These are phyloP conservation scores for Hortiboletus campestris DNA, from an alignment of 768 basidiomycete genomes.

Conservation along the genomic window DNA sequence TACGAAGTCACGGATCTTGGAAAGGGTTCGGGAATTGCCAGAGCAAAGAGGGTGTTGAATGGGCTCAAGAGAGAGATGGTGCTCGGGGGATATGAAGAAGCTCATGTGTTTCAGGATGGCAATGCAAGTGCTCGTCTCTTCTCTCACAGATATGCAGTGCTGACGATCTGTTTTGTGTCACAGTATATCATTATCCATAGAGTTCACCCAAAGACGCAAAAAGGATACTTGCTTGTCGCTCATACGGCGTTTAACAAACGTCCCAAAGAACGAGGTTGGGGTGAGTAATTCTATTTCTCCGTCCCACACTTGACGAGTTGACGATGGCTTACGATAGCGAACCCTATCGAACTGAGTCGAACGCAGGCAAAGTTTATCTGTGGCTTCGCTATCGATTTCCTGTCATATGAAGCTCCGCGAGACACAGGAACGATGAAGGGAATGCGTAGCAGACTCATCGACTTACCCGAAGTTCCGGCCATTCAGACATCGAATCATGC, in stretches of 20 bases:
- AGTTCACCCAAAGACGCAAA: slow-evolving; percentile 85
- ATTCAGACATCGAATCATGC: slow-evolving; percentile 61
- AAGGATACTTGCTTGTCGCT: slow-evolving; percentile 88
- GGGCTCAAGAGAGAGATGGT: slow-evolving; percentile 91
- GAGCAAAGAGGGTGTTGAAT: slow-evolving; percentile 73
- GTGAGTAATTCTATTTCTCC: slow-evolving; percentile 43
- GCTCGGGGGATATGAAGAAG: slow-evolving; percentile 81
- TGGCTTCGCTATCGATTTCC: slow-evolving; percentile 72
- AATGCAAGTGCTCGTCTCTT: slow-evolving; percentile 56
- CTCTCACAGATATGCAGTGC: neutral
- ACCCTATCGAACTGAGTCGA: slow-evolving; percentile 78
- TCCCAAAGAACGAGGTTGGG: slow-evolving; percentile 73
- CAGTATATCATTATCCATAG: slow-evolving; percentile 95
- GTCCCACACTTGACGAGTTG: neutral
- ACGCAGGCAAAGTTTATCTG: slow-evolving; percentile 79
- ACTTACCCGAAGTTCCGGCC: slow-evolving; percentile 58
- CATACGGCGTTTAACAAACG: slow-evolving; percentile 91
- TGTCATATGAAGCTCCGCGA: slow-evolving; percentile 52
- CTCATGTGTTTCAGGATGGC: slow-evolving; percentile 95
- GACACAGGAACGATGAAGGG: slow-evolving; percentile 62
- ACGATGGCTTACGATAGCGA: slow-evolving; percentile 46
- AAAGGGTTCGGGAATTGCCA: slow-evolving; percentile 55
- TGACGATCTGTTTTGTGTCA: neutral
- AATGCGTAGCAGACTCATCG: slow-evolving; percentile 64
- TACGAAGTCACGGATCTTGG: slow-evolving; percentile 70